Conservation (phyloP, 129 eudicot genomes). For the Oenanthe sinensis region DNA sequence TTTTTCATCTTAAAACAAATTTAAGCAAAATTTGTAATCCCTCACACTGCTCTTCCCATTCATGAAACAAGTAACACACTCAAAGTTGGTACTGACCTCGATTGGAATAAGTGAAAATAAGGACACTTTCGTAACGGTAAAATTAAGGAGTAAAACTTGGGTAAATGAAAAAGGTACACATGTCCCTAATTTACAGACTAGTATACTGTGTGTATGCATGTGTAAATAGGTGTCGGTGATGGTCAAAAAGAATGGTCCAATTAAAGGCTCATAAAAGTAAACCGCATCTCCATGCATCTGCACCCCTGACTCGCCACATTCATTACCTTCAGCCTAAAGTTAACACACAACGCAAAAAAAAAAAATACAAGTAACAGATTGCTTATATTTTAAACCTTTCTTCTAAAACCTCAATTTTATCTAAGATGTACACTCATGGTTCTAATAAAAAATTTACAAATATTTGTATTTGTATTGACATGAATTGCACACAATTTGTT, state of each 20-base stretch:
- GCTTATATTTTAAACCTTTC: too few species aligned
- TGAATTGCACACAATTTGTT: too few species aligned
- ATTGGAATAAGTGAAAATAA: neutral
- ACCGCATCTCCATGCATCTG: neutral
- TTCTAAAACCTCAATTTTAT: too few species aligned
- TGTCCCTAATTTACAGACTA: neutral
- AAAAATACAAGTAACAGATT: too few species aligned
- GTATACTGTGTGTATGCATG: neutral
- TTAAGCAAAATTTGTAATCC: too few species aligned
- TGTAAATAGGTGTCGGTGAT: slow-evolving; percentile 2
- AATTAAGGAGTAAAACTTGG: neutral
- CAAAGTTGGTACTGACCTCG: too few species aligned
- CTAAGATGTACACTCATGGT: too few species aligned
- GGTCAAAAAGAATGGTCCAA: neutral
- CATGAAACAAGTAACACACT: too few species aligned
- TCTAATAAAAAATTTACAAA: too few species aligned
- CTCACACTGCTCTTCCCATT: too few species aligned
- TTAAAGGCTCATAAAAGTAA: neutral
- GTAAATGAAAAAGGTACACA: neutral
- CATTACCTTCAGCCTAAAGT: slow-evolving; percentile 1
- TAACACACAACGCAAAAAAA: neutral
- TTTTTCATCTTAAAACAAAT: too few species aligned
- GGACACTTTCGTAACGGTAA: neutral
- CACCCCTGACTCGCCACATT: neutral
- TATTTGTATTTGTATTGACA: too few species aligned